A percentile compares a stretch with the other conserved stretches of the same genome.
Conservation (phyloP, 2,329 filamentous ascomycete species). For the Anthostomella pinea region DNA sequence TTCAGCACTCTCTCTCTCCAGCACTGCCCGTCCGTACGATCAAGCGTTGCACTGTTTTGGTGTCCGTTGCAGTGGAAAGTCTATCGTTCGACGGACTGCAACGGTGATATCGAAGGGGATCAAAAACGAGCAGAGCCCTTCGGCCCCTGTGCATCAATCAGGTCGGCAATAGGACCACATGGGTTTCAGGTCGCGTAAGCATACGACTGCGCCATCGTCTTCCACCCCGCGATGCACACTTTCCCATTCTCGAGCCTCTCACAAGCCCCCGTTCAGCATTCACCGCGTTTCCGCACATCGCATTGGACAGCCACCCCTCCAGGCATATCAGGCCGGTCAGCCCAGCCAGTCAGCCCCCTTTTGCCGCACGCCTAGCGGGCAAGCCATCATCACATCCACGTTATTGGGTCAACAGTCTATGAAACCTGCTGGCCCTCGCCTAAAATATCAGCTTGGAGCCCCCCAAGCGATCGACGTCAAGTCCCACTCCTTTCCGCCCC, state of each 20-base stretch:
- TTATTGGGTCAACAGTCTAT: conserved; percentile 1
- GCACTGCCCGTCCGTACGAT: too few relatives aligned
- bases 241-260: background rate
- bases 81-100: too few relatives aligned
- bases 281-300: background rate
- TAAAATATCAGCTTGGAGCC: too few relatives aligned
- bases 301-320: background rate
- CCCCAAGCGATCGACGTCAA: conserved; percentile 1
- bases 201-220: too few relatives aligned
- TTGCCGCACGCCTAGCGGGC: too few relatives aligned
- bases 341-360: too few relatives aligned
- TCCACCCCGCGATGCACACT: background rate
- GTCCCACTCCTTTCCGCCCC: background rate
- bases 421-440: too few relatives aligned
- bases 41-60: conserved; percentile 12
- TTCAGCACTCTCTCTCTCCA: conserved; percentile 4
- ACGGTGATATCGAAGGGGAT: too few relatives aligned
- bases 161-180: background rate
- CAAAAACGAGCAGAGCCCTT: too few relatives aligned
- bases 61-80: background rate
- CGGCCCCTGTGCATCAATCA: too few relatives aligned
- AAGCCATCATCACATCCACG: background rate
- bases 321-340: background rate
- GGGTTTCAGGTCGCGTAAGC: too few relatives aligned
- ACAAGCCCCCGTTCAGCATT: background rate